Evolutionary conservation across 768 basidiomycete genomes (phyloP).

Genomic region (Rhodotorula kratochvilovae): DNA sequence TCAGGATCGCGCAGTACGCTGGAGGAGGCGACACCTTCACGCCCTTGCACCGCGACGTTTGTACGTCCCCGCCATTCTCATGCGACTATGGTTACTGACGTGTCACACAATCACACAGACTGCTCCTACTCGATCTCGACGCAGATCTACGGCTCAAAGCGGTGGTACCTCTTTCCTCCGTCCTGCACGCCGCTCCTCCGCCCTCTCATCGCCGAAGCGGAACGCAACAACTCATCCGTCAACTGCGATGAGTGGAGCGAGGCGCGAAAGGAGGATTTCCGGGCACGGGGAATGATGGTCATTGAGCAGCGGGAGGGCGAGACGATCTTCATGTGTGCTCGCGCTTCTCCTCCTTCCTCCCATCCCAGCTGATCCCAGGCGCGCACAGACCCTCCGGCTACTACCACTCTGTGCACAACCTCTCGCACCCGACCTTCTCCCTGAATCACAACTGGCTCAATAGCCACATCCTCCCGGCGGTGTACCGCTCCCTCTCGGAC

Average conservation of each 20-base stretch:
- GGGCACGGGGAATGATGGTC: slow-evolving; percentile 8
- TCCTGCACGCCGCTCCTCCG: neutral
- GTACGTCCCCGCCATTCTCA: slow-evolving; percentile 8
- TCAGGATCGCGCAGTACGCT: slow-evolving; percentile 22
- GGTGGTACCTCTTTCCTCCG: slow-evolving; percentile 40
- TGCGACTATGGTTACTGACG: neutral
- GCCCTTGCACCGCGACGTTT: slow-evolving; percentile 40
- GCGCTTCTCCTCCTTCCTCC: neutral
- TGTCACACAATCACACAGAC: slow-evolving; percentile 12
- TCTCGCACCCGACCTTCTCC: slow-evolving; percentile 34
- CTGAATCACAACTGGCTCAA: slow-evolving; percentile 43
- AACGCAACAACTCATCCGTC: neutral
- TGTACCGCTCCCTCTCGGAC: slow-evolving; percentile 26
- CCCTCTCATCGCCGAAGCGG: slow-evolving; percentile 6
- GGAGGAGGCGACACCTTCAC: slow-evolving; percentile 37
- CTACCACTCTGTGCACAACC: slow-evolving; percentile 34
- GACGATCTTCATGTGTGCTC: slow-evolving; percentile 24
- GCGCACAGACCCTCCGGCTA: slow-evolving; percentile 35
- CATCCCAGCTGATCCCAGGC: neutral
- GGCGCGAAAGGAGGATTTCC: neutral
- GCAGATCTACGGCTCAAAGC: slow-evolving; percentile 37
- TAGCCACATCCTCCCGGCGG: slow-evolving; percentile 19
- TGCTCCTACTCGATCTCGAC: slow-evolving; percentile 42
- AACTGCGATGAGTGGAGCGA: slow-evolving; percentile 24
- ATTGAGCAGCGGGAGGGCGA: slow-evolving; percentile 11